phyloP scores from a whole-genome alignment of 73 alveolate species.

The Stentor roeselii region DNA sequence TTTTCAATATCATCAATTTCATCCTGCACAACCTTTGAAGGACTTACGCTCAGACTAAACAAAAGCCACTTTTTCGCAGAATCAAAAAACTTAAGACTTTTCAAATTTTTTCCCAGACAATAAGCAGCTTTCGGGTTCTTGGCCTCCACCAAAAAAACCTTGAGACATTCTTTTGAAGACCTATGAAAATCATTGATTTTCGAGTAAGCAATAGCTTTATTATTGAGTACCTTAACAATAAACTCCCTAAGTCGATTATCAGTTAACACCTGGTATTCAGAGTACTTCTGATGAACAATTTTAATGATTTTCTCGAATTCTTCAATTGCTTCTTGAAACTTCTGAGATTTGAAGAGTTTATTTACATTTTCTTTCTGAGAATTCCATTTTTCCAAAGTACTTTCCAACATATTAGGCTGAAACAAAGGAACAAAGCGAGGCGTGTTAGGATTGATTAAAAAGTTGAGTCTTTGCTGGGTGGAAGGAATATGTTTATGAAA shows the following conservation, averaged over 20 bases:
- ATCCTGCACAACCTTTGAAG: too few relatives aligned
- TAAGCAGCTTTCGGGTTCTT: background rate
- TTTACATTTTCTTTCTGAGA: background rate
- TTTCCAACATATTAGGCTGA: background rate
- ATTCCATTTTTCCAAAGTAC: background rate
- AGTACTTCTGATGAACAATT: too few relatives aligned
- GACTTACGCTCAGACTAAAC: too few relatives aligned
- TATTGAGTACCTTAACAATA: background rate
- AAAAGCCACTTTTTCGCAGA: too few relatives aligned
- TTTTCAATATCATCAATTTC: too few relatives aligned
- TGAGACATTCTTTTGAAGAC: background rate
- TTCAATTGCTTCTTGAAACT: background rate
- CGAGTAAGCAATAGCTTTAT: background rate
- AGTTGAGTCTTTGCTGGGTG: too few relatives aligned
- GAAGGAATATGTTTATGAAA: too few relatives aligned
- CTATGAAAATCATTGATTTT: too few relatives aligned
- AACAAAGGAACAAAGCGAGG: too few relatives aligned
- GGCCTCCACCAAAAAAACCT: background rate
- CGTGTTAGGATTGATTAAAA: too few relatives aligned
- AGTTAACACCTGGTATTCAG: background rate
- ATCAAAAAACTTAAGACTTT: too few relatives aligned
- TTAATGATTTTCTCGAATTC: background rate
- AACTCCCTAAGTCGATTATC: background rate
- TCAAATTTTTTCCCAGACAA: background rate
- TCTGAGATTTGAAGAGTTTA: background rate